Evolutionary conservation across 164 flowering plant genomes (phyloP).

Genomic region (Saururus chinensis): DNA sequence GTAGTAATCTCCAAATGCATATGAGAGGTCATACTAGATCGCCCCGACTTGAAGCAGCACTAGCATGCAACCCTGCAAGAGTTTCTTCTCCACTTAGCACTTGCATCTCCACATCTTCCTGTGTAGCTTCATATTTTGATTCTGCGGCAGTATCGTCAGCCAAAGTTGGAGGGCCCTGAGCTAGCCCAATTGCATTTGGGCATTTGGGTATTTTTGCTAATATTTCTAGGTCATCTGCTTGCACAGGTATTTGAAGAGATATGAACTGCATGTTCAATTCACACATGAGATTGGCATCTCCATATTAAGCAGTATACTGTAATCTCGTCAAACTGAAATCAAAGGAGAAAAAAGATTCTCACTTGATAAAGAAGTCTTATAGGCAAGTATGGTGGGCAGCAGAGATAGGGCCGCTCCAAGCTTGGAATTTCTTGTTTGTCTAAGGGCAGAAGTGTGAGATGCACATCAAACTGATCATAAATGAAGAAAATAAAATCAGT

Average conservation of each 20-base stretch:
- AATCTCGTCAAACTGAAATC: neutral
- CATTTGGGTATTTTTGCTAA: constrained; percentile 25
- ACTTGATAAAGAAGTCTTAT: constrained; percentile 55
- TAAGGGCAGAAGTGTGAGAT: constrained; percentile 51
- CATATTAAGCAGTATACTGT: neutral
- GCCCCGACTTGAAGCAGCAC: constrained; percentile 16
- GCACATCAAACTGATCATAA: constrained; percentile 41
- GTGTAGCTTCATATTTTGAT: constrained; percentile 15
- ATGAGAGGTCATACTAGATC: constrained; percentile 38
- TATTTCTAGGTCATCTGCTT: constrained; percentile 27
- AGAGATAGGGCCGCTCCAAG: constrained; percentile 54
- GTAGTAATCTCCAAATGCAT: too few species aligned
- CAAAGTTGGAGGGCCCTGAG: constrained; percentile 11
- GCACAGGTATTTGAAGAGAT: constrained; percentile 22
- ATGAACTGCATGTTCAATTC: constrained; percentile 33
- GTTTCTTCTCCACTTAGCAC: constrained; percentile 44
- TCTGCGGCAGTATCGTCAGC: constrained; percentile 2
- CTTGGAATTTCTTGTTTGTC: constrained; percentile 42
- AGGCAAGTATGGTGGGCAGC: constrained; percentile 56
- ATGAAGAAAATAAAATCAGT: neutral
- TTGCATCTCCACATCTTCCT: constrained; percentile 25
- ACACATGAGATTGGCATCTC: neutral
- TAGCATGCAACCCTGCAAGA: constrained; percentile 28
- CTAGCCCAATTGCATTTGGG: neutral
- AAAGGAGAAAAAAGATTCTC: constrained; percentile 6